These are phyloP conservation scores for Galium porrigens DNA, from an alignment of 305 asterid genomes.

Conservation along the genomic window DNA sequence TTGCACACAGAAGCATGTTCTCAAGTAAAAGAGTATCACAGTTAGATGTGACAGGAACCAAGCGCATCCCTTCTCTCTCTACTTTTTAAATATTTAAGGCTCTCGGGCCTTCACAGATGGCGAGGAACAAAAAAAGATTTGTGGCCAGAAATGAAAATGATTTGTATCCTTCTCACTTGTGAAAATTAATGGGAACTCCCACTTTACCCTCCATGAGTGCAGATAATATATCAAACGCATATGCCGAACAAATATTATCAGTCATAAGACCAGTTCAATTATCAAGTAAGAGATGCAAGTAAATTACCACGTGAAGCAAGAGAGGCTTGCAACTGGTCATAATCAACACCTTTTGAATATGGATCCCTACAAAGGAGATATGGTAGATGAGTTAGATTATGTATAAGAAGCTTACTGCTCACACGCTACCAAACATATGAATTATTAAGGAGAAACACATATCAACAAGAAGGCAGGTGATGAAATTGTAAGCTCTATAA, in stretches of 20 bases:
- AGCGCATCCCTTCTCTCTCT: not conserved
- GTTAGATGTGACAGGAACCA: not conserved
- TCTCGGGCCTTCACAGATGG: not conserved
- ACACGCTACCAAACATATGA: not conserved
- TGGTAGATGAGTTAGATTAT: not conserved
- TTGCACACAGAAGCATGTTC: not conserved
- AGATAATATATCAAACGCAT: not conserved
- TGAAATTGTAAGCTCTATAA: not conserved
- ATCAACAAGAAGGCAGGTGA: not conserved
- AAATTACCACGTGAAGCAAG: slow-evolving; percentile 56
- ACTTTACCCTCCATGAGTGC: not conserved
- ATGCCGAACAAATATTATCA: slow-evolving; percentile 5
- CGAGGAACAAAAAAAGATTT: not conserved
- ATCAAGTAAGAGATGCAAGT: slow-evolving; percentile 14
- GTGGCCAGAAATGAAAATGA: not conserved
- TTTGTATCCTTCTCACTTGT: not conserved
- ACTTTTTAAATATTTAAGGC: not conserved
- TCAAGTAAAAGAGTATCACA: not conserved
- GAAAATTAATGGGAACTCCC: not conserved
- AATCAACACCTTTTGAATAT: slow-evolving; percentile 40
- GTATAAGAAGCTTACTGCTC: not conserved
- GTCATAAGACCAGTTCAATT: slow-evolving; percentile 2
- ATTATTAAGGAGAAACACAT: not conserved
- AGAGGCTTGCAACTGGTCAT: slow-evolving; percentile 57
- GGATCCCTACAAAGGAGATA: slow-evolving; percentile 53